Conservation (phyloP, 352 stramenopile genomes). For the Albugo laibachii region DNA sequence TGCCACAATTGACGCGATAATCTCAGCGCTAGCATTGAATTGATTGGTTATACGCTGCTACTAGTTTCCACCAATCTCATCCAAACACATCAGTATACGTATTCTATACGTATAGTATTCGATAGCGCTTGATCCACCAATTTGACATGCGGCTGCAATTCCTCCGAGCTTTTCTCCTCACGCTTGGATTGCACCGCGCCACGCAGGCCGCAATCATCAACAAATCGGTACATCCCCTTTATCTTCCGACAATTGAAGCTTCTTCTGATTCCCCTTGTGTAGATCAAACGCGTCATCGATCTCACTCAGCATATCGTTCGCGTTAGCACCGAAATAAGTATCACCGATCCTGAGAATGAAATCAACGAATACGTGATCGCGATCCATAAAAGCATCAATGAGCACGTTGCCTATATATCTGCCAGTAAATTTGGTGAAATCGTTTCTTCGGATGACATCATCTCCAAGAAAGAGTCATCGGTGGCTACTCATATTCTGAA, state of each 20-base stretch:
- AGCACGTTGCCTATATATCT: slow-evolving; percentile 26
- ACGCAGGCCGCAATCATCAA: slow-evolving; percentile 38
- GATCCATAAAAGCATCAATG: slow-evolving; percentile 29
- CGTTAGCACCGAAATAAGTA: slow-evolving; percentile 48
- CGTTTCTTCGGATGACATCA: slow-evolving; percentile 35
- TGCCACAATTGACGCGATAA: too few species aligned
- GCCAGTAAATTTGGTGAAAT: slow-evolving; percentile 55
- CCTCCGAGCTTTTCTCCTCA: too few species aligned
- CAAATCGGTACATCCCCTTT: slow-evolving; percentile 23
- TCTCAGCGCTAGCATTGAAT: too few species aligned
- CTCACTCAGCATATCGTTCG: slow-evolving; percentile 70
- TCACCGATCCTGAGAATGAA: slow-evolving; percentile 31
- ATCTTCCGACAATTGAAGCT: not conserved
- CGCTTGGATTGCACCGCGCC: not conserved
- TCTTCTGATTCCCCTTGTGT: not conserved
- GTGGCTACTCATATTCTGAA: slow-evolving; percentile 50
- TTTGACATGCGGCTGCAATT: too few species aligned
- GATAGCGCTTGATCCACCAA: too few species aligned
- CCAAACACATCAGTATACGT: too few species aligned
- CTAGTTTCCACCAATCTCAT: too few species aligned
- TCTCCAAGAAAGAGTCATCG: slow-evolving; percentile 10
- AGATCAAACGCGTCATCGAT: slow-evolving; percentile 63
- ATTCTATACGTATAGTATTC: too few species aligned
- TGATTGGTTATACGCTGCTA: too few species aligned
- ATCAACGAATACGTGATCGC: slow-evolving; percentile 41